Percentiles rank a stretch among this genome's conserved stretches.
phyloP scores from a whole-genome alignment of 2,329 filamentous ascomycete genomes.

The Colletotrichum musicola region DNA sequence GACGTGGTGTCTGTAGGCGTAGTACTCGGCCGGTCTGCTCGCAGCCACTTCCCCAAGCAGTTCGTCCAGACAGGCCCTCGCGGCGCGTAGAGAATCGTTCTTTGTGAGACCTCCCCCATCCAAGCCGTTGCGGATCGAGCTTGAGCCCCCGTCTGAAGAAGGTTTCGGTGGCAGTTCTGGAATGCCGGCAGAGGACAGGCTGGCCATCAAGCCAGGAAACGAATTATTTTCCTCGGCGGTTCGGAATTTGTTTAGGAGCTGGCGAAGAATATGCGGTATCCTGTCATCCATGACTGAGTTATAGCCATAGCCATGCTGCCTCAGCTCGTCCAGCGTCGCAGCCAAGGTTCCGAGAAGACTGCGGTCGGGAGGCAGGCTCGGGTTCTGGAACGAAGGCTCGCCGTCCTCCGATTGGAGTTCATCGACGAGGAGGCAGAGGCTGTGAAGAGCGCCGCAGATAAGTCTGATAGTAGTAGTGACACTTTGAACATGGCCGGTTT shows the following conservation, averaged over 20 bases:
- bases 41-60: constrained; percentile 9
- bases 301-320: not conserved
- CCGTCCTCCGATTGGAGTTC: not conserved
- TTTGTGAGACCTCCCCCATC: not conserved
- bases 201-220: not conserved
- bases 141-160: not conserved
- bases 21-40: not conserved
- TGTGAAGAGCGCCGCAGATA: constrained; percentile 13
- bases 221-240: not conserved
- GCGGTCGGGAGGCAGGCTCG: not conserved
- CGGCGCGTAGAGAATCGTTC: not conserved
- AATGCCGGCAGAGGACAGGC: not conserved
- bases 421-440: not conserved
- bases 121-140: too few species aligned
- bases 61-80: not conserved
- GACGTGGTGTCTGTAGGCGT: not conserved
- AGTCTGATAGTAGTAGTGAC: constrained; percentile 10
- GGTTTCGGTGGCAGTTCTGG: too few species aligned
- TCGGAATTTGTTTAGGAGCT: not conserved
- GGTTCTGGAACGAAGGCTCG: not conserved
- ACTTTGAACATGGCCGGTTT: not conserved
- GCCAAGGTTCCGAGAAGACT: not conserved
- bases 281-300: not conserved
- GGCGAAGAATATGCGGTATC: not conserved
- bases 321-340: not conserved